Evolutionary conservation across 495 filamentous ascomycete species (phyloP), one percentile per base, ranked within the genome.

Genomic region (Aspergillus indologenus): DNA sequence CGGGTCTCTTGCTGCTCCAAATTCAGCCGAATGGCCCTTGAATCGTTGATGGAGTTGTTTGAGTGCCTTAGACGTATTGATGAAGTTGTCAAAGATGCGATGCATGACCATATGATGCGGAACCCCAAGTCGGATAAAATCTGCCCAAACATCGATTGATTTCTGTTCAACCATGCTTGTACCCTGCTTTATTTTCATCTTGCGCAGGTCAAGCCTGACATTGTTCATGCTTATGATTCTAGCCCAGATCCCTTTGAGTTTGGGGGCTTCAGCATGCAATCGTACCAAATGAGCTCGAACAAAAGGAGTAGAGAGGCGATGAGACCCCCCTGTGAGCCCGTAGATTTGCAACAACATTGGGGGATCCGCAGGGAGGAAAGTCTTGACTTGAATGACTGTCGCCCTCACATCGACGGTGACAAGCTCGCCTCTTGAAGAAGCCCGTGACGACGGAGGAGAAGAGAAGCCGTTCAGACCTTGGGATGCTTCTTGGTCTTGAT

Each of bases 61-160:
- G 49, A 86, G 82, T 17, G 94, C 88, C 65, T 99, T 99, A 51
- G 87, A 76, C 1, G 88, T 86, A 67, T 97, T 98, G 61, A 89
- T 83, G 49, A 94, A 74, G 65, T 98, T 99, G 70, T 99, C 94
- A 14, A 94, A 87, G 56, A 99, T 86, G 61, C 89, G 87, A 71
- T 96, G 88, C 62, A 97, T 81, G 3, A 96, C 85, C 70, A 98
- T 82, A 63, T 96, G 91, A 75, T 98, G 92, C n/a, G 94, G 94
- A 45, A 98, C 90, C 2, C 87, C 91, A 45, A 97, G 49, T 23
- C 94, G 84, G 57, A 98, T 90, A 29, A 91, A 92, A 63, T 97
- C 93, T 1, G 87, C 82, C 59, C 82, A 85, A 15, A 98, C 65
- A 69, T 99, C 94, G 56, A 97, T 83, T 45, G 91, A 90, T 56